Conservation (phyloP, 495 filamentous ascomycete species). For the Clavariopsis aquatica region DNA sequence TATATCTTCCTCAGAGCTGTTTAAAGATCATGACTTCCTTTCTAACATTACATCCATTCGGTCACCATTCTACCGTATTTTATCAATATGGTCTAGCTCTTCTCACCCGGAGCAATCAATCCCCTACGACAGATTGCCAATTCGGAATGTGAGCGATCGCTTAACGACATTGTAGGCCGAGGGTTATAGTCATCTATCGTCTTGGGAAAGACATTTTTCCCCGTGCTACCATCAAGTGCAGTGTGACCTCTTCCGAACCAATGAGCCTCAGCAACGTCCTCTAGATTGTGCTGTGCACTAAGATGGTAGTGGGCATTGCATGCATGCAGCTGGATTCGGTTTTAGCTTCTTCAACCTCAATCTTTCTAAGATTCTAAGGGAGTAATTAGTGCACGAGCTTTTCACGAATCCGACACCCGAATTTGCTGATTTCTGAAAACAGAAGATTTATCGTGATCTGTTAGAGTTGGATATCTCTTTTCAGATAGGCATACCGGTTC, state of each 20-base stretch:
- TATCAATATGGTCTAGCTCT: neutral
- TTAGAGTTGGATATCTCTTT: constrained; percentile 48
- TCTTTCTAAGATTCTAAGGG: constrained; percentile 48
- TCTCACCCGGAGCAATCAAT: constrained; percentile 18
- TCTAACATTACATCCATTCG: no score
- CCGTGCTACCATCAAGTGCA: constrained; percentile 52
- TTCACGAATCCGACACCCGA: constrained; percentile 57
- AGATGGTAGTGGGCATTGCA: constrained; percentile 50
- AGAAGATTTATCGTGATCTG: no score
- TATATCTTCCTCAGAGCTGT: neutral
- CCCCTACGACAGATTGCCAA: constrained; percentile 42
- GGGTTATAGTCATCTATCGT: constrained; percentile 53
- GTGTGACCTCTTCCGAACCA: constrained; percentile 44
- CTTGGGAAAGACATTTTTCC: constrained; percentile 51
- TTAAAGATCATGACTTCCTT: no score
- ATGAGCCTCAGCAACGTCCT: constrained; percentile 58
- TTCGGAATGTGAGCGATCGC: constrained; percentile 45
- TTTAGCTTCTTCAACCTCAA: constrained; percentile 55
- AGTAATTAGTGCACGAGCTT: constrained; percentile 55
- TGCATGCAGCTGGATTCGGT: constrained; percentile 57
- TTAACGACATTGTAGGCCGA: constrained; percentile 51
- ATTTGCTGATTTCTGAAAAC: constrained; percentile 49
- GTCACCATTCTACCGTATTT: no score
- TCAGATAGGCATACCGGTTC: constrained; percentile 49
- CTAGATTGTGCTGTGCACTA: constrained; percentile 58